Evolutionary conservation across 2,329 filamentous ascomycete species (phyloP).

Genomic region (Neopestalotiopsis sp.): DNA sequence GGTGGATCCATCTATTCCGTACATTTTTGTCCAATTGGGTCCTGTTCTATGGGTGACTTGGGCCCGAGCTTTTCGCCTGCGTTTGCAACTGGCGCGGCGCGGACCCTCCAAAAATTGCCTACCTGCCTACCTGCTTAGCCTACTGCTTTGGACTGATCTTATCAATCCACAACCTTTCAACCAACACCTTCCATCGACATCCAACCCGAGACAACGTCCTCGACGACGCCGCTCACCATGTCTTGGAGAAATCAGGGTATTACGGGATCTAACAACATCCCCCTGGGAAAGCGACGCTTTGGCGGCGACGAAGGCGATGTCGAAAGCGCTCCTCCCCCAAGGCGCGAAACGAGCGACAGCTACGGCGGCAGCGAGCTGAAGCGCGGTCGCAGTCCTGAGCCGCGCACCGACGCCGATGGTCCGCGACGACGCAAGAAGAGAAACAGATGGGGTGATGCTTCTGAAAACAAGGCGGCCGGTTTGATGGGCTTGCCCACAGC

Average conservation of each 20-base stretch:
- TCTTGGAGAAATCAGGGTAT: conserved; percentile 80
- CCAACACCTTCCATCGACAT: not conserved
- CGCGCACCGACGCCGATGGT: conserved; percentile 76
- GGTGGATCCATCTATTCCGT: too few species aligned
- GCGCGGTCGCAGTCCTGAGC: conserved; percentile 91
- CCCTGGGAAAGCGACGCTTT: conserved; percentile 85
- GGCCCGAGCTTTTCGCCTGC: not conserved
- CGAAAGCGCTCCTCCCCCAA: conserved; percentile 27
- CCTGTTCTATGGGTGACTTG: too few species aligned
- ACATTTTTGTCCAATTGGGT: too few species aligned
- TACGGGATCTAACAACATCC: conserved; percentile 98
- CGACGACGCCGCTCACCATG: conserved; percentile 47
- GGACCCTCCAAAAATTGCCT: conserved; percentile 2
- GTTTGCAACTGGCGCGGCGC: not conserved
- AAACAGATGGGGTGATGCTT: conserved; percentile 96
- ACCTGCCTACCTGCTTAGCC: not conserved
- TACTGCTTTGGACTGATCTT: not conserved
- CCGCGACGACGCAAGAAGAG: conserved; percentile 94
- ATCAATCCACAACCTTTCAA: not conserved
- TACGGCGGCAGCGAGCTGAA: conserved; percentile 62
- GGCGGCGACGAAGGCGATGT: conserved; percentile 61
- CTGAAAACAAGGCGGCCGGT: conserved; percentile 97
- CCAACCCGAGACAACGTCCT: not conserved
- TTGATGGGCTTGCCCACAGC: conserved; percentile 97
- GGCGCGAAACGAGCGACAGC: conserved; percentile 35